Conservation (phyloP, 2,329 filamentous ascomycete species). For the Fonsecaea pugnacius region DNA sequence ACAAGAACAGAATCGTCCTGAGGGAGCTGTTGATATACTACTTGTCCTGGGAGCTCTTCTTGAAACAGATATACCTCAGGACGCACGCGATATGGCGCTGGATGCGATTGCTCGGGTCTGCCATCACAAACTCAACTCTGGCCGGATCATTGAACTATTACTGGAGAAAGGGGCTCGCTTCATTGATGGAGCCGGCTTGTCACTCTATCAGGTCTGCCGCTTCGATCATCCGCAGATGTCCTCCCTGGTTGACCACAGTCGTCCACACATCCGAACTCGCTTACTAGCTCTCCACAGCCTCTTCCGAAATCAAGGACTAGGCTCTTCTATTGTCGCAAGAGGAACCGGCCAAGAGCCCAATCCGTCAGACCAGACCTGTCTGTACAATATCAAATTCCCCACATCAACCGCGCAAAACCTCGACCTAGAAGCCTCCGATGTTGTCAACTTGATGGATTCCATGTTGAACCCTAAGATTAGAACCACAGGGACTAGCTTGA, state of each 20-base stretch:
- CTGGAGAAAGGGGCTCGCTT: conserved; percentile 18
- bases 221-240: neutral
- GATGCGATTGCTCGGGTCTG: conserved; percentile 6
- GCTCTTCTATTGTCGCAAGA: neutral
- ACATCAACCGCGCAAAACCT: neutral
- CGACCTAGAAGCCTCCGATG: conserved; percentile 7
- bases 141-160: neutral
- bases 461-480: conserved; percentile 8
- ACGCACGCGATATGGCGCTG: conserved; percentile 1
- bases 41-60: conserved; percentile 4
- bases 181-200: conserved; percentile 5
- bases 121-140: neutral
- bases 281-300: conserved; percentile 8
- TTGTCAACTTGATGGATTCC: conserved; percentile 4
- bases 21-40: neutral
- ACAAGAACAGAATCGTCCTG: neutral
- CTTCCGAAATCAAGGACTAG: conserved; percentile 8
- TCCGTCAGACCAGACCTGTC: conserved; percentile 3
- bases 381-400: conserved; percentile 14
- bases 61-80: conserved; percentile 1
- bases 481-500: conserved; percentile 12
- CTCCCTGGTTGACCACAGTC: conserved; percentile 3
- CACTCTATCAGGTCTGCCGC: conserved; percentile 16
- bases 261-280: conserved; percentile 8
- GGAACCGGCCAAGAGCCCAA: neutral